These are phyloP conservation scores for Cladosporium colombiae DNA, from an alignment of 2,329 filamentous ascomycete species.

Conservation along the genomic window DNA sequence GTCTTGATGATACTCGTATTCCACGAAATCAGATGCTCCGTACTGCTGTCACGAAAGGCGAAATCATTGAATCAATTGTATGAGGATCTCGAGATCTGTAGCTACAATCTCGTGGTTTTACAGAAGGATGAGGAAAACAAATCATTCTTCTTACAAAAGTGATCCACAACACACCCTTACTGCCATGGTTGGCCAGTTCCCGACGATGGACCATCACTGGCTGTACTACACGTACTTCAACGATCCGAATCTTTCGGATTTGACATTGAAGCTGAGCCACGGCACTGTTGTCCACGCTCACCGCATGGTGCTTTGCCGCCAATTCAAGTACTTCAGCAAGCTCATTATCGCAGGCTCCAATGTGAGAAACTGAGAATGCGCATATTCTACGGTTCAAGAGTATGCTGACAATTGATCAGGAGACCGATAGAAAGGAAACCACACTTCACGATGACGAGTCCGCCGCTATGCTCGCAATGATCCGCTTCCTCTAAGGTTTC, in stretches of 20 bases:
- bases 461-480: neutral
- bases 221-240: neutral
- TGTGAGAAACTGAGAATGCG: neutral
- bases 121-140: too few species aligned
- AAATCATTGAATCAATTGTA: too few species aligned
- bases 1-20: too few species aligned
- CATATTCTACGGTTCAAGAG: too few species aligned
- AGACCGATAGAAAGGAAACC: neutral
- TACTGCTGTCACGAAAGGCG: too few species aligned
- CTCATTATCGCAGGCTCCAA: neutral
- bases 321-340: slow-evolving; percentile 2
- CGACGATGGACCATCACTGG: too few species aligned
- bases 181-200: too few species aligned
- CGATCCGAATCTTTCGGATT: neutral
- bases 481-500: slow-evolving; percentile 51
- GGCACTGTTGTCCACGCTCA: neutral
- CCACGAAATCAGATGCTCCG: too few species aligned
- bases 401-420: neutral
- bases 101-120: too few species aligned
- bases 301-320: neutral
- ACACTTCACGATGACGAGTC: neutral
- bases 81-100: too few species aligned
- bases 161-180: too few species aligned
- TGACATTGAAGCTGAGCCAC: neutral
- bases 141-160: too few species aligned